phyloP scores from a whole-genome alignment of 306 rosid genomes.

The Cicer chorassanicum region DNA sequence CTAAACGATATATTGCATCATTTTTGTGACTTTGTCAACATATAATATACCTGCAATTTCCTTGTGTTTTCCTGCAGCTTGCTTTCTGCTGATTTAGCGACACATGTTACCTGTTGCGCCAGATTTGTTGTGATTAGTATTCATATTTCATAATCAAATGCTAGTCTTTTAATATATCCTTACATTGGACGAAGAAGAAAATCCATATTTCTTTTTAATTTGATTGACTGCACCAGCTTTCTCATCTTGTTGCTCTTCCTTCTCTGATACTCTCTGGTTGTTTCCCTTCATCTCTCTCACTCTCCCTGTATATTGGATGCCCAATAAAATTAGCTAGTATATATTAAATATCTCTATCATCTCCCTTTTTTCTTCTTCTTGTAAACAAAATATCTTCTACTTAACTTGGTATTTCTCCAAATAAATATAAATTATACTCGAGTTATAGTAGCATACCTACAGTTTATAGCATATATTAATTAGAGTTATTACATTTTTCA shows the following conservation, averaged over 20 bases:
- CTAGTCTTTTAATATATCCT: slow-evolving; percentile 37
- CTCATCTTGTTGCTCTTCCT: slow-evolving; percentile 66
- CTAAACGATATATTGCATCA: neutral
- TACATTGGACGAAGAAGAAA: slow-evolving; percentile 61
- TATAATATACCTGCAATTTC: slow-evolving; percentile 63
- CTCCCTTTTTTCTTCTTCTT: neutral
- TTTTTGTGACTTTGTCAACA: neutral
- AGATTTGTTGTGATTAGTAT: slow-evolving; percentile 27
- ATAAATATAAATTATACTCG: neutral
- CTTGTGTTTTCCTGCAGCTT: slow-evolving; percentile 72
- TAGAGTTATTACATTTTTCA: neutral
- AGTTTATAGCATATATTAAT: neutral
- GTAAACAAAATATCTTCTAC: neutral
- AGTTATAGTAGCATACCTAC: neutral
- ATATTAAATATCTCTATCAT: slow-evolving; percentile 12
- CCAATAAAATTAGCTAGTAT: slow-evolving; percentile 33
- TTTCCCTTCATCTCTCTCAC: slow-evolving; percentile 70
- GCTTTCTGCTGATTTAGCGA: slow-evolving; percentile 68
- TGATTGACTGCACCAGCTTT: slow-evolving; percentile 66
- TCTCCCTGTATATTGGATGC: slow-evolving; percentile 63
- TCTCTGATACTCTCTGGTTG: slow-evolving; percentile 58
- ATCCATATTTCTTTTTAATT: slow-evolving; percentile 84
- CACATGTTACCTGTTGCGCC: slow-evolving; percentile 62
- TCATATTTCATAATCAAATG: slow-evolving; percentile 15
- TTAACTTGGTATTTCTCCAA: neutral